Evolutionary conservation across 163 green algal species (phyloP).

Genomic region (Scenedesmus sp.): DNA sequence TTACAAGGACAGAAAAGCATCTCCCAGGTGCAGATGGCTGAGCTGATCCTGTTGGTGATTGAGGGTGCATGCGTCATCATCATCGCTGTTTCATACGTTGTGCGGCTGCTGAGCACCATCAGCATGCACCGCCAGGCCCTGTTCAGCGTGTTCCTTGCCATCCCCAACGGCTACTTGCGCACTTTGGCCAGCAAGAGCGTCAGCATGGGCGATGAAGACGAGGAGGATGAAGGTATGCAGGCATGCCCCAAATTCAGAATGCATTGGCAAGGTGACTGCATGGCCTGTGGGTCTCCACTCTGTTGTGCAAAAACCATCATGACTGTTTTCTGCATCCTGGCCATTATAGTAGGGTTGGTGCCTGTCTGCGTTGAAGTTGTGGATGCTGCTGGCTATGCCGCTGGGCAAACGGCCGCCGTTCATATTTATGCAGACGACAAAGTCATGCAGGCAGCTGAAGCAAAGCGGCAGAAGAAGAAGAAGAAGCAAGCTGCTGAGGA

Average conservation of each 20-base stretch:
- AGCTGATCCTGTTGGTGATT: conserved; percentile 59
- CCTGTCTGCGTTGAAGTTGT: background rate
- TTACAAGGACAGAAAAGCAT: conserved; percentile 11
- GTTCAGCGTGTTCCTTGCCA: conserved; percentile 70
- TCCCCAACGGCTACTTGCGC: conserved; percentile 48
- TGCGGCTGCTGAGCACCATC: conserved; percentile 54
- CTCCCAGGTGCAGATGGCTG: conserved; percentile 7
- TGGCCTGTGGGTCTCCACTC: too few relatives aligned
- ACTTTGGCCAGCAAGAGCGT: conserved; percentile 54
- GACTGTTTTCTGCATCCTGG: too few relatives aligned
- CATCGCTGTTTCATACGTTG: conserved; percentile 29
- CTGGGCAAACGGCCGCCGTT: background rate
- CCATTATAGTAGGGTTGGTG: background rate
- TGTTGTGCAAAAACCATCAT: too few relatives aligned
- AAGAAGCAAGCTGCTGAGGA: background rate
- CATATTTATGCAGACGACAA: background rate
- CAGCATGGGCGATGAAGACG: conserved; percentile 58
- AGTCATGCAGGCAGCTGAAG: conserved; percentile 19
- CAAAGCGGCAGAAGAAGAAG: conserved; percentile 11
- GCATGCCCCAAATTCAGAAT: too few relatives aligned
- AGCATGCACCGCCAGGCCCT: conserved; percentile 54
- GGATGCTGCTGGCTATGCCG: background rate
- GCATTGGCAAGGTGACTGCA: too few relatives aligned
- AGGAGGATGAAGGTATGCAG: conserved; percentile 41
- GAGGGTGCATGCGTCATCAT: conserved; percentile 56